Conservation (phyloP, 2,329 filamentous ascomycete genomes). For the Cladosporium sphaerospermum region DNA sequence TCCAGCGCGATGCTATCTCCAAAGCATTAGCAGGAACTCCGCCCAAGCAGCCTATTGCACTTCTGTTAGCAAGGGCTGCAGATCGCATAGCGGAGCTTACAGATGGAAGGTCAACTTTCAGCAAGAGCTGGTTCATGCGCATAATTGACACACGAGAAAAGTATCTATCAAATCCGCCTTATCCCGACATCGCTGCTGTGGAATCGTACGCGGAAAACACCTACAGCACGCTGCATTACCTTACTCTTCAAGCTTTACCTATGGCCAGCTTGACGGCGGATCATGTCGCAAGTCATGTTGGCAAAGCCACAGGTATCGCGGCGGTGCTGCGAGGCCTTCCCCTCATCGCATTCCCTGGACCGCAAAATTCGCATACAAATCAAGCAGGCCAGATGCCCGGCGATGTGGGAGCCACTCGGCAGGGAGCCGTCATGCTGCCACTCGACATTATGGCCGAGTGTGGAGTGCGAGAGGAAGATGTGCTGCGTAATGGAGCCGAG, state of each 20-base stretch:
- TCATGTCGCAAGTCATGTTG: constrained; percentile 89
- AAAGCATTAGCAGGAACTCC: constrained; percentile 71
- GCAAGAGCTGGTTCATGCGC: constrained; percentile 53
- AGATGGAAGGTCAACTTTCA: constrained; percentile 44
- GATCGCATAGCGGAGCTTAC: constrained; percentile 47
- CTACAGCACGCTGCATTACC: constrained; percentile 86
- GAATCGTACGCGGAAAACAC: constrained; percentile 93
- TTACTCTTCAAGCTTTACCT: constrained; percentile 72
- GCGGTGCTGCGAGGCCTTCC: constrained; percentile 83
- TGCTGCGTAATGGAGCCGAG: constrained; percentile 72
- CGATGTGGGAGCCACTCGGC: constrained; percentile 38
- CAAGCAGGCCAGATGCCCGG: constrained; percentile 36
- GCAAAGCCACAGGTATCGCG: constrained; percentile 84
- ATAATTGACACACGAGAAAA: constrained; percentile 77
- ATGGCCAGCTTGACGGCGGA: constrained; percentile 79
- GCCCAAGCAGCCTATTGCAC: constrained; percentile 84
- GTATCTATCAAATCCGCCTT: constrained; percentile 77
- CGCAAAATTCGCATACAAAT: constrained; percentile 51
- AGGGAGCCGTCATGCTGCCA: constrained; percentile 70
- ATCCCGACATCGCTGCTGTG: constrained; percentile 62
- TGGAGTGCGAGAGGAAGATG: constrained; percentile 78
- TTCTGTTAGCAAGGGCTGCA: constrained; percentile 70
- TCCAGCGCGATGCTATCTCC: constrained; percentile 83
- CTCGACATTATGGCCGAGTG: constrained; percentile 82
- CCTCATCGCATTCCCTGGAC: constrained; percentile 71